Evolutionary conservation across 345 rosid species (phyloP), one percentile per base, ranked within the genome.

Genomic region (Pugionium cornutum): DNA sequence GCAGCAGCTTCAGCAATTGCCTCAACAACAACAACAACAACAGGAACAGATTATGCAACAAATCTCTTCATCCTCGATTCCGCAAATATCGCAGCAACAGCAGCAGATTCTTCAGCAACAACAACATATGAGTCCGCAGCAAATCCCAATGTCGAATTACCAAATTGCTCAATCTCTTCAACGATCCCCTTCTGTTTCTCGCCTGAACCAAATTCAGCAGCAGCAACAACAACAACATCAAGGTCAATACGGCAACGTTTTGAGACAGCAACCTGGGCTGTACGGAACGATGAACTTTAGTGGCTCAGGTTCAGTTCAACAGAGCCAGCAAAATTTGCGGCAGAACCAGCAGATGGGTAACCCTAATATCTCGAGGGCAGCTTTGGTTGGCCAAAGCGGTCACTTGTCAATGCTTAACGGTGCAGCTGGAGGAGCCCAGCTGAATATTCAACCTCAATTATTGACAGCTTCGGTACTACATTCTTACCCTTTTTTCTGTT

Each of bases 261-360:
- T 85, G 71, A 86, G 94, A 68, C 97, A 92, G 76, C 92, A 84
- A 49, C 81, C 83, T 9, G 85, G 84, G 9, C n/a, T 79, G 46
- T 87, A 83, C 64, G 95, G 95, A 25, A 89, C 82, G 58, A 76
- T 89, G 74, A 92, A 80, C 83, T 88, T 94, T 44, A 86, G 86
- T 39, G 91, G 84, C 67, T 76, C 90, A 2, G 80, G 74, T 54
- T 83, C 88, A 37, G 74, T 75, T 77, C 95, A 84, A 40, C 88
- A 82, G 62, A 83, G 68, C 66, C 83, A 79, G 68, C 83, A 66
- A 18, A 18, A 18, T 18, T 18, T 18, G 18, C 18, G 18, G 75
- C 92, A 80, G 80, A 82, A 72, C 64, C 89, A 82, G 77, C 97
- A 83, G 76, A 64, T 79, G 67, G 80, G 74, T 50, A 74, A 74